A percentile compares a stretch with the other conserved stretches of the same genome.
phyloP scores from a whole-genome alignment of 2,329 filamentous ascomycete genomes.

The Penicillium sp. region DNA sequence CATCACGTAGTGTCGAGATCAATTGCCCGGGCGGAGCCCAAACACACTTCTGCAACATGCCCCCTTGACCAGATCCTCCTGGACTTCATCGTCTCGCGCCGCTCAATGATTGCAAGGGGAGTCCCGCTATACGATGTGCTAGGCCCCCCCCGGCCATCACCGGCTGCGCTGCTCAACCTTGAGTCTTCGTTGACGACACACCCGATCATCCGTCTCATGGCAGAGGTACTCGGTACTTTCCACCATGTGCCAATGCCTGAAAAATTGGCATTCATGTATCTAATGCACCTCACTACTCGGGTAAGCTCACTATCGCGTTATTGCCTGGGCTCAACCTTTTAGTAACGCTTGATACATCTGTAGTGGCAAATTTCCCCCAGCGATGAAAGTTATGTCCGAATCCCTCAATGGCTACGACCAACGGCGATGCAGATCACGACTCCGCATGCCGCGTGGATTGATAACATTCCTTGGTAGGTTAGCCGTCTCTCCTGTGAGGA shows the following conservation, averaged over 20 bases:
- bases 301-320: neutral
- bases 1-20: neutral
- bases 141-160: neutral
- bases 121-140: neutral
- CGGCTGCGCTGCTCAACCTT: neutral
- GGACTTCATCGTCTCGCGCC: neutral
- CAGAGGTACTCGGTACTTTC: neutral
- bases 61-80: neutral
- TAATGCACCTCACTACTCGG: neutral
- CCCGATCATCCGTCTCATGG: neutral
- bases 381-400: neutral
- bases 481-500: neutral
- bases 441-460: neutral
- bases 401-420: neutral
- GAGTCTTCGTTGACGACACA: neutral
- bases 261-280: neutral
- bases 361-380: neutral
- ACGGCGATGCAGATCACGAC: neutral
- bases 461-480: conserved; percentile 2
- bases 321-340: neutral
- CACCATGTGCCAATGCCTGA: neutral
- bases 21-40: neutral
- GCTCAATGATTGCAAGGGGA: neutral
- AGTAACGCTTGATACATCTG: neutral
- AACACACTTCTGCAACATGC: neutral